Evolutionary conservation across 805 yeast genomes (phyloP).

Genomic region (Teunomyces pallodes): DNA sequence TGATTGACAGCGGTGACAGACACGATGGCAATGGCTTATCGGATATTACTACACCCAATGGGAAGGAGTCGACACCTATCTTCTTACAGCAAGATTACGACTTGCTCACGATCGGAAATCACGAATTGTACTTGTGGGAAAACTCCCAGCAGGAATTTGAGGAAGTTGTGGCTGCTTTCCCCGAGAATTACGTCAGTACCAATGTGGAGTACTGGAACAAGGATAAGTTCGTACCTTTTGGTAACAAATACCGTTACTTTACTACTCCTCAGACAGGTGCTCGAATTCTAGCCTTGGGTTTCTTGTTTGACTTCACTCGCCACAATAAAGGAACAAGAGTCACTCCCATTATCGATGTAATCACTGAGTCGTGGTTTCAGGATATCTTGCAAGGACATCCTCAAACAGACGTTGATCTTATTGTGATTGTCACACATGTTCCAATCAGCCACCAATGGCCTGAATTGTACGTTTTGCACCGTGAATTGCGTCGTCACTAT

Average conservation of each 20-base stretch:
- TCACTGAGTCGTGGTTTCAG: constrained; percentile 64
- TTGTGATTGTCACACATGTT: constrained; percentile 76
- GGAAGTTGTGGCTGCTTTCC: constrained; percentile 53
- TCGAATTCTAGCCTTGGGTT: constrained; percentile 68
- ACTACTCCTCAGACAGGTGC: constrained; percentile 51
- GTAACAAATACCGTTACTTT: constrained; percentile 63
- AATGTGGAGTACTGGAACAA: constrained; percentile 61
- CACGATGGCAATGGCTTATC: constrained; percentile 93
- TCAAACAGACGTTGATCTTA: constrained; percentile 51
- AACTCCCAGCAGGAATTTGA: constrained; percentile 67
- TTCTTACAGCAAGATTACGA: constrained; percentile 71
- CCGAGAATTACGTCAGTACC: constrained; percentile 65
- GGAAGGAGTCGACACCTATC: constrained; percentile 56
- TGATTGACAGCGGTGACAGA: constrained; percentile 88
- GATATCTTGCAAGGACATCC: constrained; percentile 36
- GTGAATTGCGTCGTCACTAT: constrained; percentile 51
- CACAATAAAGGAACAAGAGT: constrained; percentile 63
- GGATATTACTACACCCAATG: constrained; percentile 76
- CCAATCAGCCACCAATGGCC: constrained; percentile 57
- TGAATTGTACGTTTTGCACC: constrained; percentile 50
- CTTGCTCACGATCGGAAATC: constrained; percentile 83
- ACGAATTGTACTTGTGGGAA: constrained; percentile 74
- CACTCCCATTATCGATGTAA: constrained; percentile 52
- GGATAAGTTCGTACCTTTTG: constrained; percentile 59
- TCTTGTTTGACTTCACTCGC: constrained; percentile 71